Evolutionary conservation across 495 filamentous ascomycete species (phyloP), one percentile per base, ranked within the genome.

Genomic region (Aspergillus indologenus): DNA sequence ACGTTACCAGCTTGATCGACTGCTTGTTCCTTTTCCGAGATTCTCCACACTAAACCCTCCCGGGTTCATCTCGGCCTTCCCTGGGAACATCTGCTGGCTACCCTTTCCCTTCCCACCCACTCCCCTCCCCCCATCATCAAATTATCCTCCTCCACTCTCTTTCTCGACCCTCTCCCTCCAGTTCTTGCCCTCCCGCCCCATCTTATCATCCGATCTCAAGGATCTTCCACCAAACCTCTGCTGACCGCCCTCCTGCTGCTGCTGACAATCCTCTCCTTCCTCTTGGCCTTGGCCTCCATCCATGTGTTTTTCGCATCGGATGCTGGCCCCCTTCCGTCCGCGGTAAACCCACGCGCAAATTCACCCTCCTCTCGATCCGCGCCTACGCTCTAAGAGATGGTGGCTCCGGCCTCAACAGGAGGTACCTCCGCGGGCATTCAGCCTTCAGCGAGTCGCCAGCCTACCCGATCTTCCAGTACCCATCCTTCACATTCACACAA

Each of bases 401-500:
- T 80, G 72, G 75, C 79, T 66, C 79, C 80, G 72, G 76, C 78
- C 67, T 75, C 76, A 56, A 70, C 69, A 63, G 77, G 74, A 71
- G 77, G 70, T 53, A 73, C 63, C 65, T 68, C 73, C 65, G 73
- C 70, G 63, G 71, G 75, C 56, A 62, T 63, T 34, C 75, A 75
- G 65, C 65, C 69, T 54, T 58, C 65, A 58, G 69, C 66, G 59
- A 68, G 62, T 65, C 67, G 60, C 51, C 74, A 71, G 61, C 75
- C 77, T 58, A 73, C 74, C 62, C 66, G 70, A 53, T 71, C 73
- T 51, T 70, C 74, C 54, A 78, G 73, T 62, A 78, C 73, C 47
- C 64, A 77, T 63, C 70, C 76, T 56, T 79, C 75, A 57, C 69
- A 81, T 76, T 75, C 79, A 56, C 75, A 78, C 65, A 81, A 82